Evolutionary conservation across 2,329 filamentous ascomycete species (phyloP).

Genomic region (Arthrobotrys iridis): DNA sequence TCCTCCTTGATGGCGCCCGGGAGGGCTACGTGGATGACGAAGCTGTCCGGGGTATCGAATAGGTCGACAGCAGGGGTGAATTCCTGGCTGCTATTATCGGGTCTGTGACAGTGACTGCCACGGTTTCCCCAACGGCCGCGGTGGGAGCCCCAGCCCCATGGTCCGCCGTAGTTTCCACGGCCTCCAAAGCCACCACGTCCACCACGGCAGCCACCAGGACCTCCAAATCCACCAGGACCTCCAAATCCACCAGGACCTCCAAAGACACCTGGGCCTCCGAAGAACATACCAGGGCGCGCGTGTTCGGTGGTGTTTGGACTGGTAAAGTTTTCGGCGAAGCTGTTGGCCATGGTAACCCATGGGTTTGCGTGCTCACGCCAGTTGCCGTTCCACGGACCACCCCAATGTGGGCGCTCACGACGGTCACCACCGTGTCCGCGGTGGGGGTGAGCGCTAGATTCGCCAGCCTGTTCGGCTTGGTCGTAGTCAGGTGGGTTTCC

Average conservation of each 20-base stretch:
- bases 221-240: slow-evolving; percentile 23
- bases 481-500: slow-evolving; percentile 44
- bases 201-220: slow-evolving; percentile 34
- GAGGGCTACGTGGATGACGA: slow-evolving; percentile 56
- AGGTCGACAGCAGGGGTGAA: slow-evolving; percentile 55
- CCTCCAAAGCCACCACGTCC: slow-evolving; percentile 35
- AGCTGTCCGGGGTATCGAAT: slow-evolving; percentile 56
- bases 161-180: slow-evolving; percentile 44
- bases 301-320: neutral
- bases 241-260: slow-evolving; percentile 32
- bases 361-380: slow-evolving; percentile 49
- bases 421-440: slow-evolving; percentile 24
- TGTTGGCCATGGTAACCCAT: slow-evolving; percentile 37
- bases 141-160: slow-evolving; percentile 46
- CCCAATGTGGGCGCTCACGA: slow-evolving; percentile 32
- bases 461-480: slow-evolving; percentile 41
- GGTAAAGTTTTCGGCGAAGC: slow-evolving; percentile 26
- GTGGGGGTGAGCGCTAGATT: slow-evolving; percentile 33
- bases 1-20: slow-evolving; percentile 56
- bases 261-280: slow-evolving; percentile 27
- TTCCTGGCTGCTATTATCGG: slow-evolving; percentile 36
- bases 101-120: slow-evolving; percentile 11
- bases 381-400: slow-evolving; percentile 33
- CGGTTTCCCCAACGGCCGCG: slow-evolving; percentile 44
- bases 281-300: slow-evolving; percentile 34